A percentile compares a stretch with the other conserved stretches of the same genome.
phyloP scores from a whole-genome alignment of 2,329 filamentous ascomycete genomes.

The Alternaria postmessia region DNA sequence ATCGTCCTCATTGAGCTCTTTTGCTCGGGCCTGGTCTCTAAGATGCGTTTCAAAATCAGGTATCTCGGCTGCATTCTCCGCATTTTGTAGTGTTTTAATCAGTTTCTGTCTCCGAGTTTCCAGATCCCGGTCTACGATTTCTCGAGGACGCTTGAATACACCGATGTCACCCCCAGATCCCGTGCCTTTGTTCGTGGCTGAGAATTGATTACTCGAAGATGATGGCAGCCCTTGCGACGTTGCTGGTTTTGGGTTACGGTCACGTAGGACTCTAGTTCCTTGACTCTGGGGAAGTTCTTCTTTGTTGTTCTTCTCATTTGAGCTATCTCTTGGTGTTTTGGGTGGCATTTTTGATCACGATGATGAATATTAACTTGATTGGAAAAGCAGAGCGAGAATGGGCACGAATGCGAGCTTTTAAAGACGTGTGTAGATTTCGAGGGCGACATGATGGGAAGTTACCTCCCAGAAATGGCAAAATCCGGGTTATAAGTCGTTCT shows the following conservation, averaged over 20 bases:
- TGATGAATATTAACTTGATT: background rate
- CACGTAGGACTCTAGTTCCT: too few species aligned
- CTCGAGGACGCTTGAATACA: background rate
- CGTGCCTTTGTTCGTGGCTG: too few species aligned
- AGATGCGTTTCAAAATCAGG: background rate
- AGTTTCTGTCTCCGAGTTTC: background rate
- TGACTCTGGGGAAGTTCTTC: background rate
- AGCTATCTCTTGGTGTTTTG: background rate
- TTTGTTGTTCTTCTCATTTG: background rate
- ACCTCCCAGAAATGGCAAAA: too few species aligned
- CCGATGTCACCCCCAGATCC: background rate
- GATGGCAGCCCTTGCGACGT: background rate
- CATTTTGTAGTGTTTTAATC: accelerated
- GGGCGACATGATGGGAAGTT: background rate
- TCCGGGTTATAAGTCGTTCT: background rate
- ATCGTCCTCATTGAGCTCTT: background rate
- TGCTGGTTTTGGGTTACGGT: background rate
- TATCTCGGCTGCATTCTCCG: background rate
- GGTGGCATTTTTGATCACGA: background rate
- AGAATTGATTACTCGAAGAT: background rate
- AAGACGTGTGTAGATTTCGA: background rate
- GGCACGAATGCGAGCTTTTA: background rate
- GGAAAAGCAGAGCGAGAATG: too few species aligned
- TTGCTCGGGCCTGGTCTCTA: background rate
- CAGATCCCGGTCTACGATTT: background rate